Conservation (phyloP, 2,329 filamentous ascomycete genomes). For the Anthostomella pinea region DNA sequence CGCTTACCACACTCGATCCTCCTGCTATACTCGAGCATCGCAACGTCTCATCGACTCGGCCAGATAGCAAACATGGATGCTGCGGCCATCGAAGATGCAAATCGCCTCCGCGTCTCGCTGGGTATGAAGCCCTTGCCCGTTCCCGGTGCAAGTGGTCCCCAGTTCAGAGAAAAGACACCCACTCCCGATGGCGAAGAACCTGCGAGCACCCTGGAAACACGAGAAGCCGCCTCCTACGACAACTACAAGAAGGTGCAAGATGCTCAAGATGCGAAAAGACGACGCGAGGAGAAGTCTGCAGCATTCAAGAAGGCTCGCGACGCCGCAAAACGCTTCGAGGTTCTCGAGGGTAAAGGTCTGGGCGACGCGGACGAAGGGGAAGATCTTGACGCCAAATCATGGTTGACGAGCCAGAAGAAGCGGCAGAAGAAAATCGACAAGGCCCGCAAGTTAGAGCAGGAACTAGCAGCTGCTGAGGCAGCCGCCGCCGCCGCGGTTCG, state of each 20-base stretch:
- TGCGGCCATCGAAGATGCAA: constrained; percentile 86
- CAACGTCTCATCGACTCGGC: background rate
- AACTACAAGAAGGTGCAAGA: constrained; percentile 67
- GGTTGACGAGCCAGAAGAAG: constrained; percentile 89
- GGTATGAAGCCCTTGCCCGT: constrained; percentile 88
- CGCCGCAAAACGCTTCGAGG: constrained; percentile 69
- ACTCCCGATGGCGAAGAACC: constrained; percentile 52
- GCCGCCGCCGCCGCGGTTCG: constrained; percentile 59
- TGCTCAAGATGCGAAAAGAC: constrained; percentile 73
- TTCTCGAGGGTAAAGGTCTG: constrained; percentile 78
- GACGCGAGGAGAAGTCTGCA: constrained; percentile 75
- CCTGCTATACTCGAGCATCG: background rate
- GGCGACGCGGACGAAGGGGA: constrained; percentile 69
- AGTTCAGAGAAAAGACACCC: constrained; percentile 37
- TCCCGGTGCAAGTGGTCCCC: constrained; percentile 56
- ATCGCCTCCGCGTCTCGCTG: constrained; percentile 84
- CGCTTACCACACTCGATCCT: no score
- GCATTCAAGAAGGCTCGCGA: constrained; percentile 87
- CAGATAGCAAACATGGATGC: constrained; percentile 50
- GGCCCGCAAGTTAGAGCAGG: constrained; percentile 67
- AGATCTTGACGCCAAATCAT: constrained; percentile 75
- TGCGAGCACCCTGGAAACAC: constrained; percentile 79
- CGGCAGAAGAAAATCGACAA: constrained; percentile 87
- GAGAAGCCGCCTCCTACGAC: constrained; percentile 68
- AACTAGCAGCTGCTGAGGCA: constrained; percentile 73